Evolutionary conservation across 345 rosid genomes (phyloP).

Genomic region (Eucalyptus regnans): DNA sequence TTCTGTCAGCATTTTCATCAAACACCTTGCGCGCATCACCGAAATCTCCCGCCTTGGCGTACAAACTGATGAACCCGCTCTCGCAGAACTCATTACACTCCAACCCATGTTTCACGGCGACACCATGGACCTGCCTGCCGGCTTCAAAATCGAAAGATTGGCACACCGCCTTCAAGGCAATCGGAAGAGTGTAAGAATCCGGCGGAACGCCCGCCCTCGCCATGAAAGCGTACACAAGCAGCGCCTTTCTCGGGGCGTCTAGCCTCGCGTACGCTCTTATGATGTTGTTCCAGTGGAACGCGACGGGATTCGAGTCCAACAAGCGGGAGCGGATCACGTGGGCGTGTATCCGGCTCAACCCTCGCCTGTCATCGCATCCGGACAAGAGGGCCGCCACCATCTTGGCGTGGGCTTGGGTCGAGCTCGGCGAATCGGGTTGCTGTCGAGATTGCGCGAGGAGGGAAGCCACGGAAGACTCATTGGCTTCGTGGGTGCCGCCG

Average conservation of each 20-base stretch:
- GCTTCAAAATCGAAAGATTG: constrained; percentile 18
- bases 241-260: constrained; percentile 33
- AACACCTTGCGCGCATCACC: constrained; percentile 42
- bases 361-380: constrained; percentile 20
- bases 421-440: neutral
- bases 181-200: constrained; percentile 67
- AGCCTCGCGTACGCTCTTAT: constrained; percentile 56
- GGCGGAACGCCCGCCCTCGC: constrained; percentile 38
- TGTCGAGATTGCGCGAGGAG: neutral
- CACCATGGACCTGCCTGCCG: constrained; percentile 57
- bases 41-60: constrained; percentile 41
- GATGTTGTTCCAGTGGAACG: constrained; percentile 63
- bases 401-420: constrained; percentile 13
- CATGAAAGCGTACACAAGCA: constrained; percentile 38
- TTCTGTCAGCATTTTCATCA: constrained; percentile 59
- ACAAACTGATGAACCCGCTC: constrained; percentile 56
- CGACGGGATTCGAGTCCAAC: constrained; percentile 10
- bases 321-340: constrained; percentile 32
- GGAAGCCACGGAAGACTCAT: neutral
- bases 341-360: constrained; percentile 38
- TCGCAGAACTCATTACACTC: constrained; percentile 59
- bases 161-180: constrained; percentile 38
- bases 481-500: too few species aligned
- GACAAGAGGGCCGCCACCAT: constrained; percentile 26
- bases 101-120: constrained; percentile 40